Conservation (phyloP, 2,329 filamentous ascomycete genomes). For the Bipolaris zeicola region DNA sequence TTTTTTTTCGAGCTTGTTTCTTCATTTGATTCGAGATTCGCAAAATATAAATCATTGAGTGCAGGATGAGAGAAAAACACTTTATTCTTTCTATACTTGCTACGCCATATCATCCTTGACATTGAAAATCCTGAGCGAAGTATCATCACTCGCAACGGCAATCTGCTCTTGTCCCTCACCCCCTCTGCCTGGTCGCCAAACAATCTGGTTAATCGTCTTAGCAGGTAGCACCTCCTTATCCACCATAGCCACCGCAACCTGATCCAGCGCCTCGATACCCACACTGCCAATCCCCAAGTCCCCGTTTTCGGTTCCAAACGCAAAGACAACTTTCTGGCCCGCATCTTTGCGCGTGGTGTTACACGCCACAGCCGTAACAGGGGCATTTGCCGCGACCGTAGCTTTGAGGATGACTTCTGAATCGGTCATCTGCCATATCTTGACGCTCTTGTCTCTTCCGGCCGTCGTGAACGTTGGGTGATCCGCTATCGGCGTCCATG, state of each 20-base stretch:
- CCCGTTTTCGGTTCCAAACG: constrained; percentile 44
- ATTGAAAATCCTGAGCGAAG: constrained; percentile 46
- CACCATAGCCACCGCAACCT: constrained; percentile 22
- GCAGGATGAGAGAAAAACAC: too few relatives aligned
- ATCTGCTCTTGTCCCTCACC: constrained; percentile 33
- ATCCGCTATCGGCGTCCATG: constrained; percentile 66
- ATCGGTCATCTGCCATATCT: constrained; percentile 57
- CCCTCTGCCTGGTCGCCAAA: constrained; percentile 35
- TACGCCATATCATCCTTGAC: constrained; percentile 3
- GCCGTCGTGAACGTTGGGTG: constrained; percentile 77
- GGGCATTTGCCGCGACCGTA: constrained; percentile 29
- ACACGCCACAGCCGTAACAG: constrained; percentile 42
- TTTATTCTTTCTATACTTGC: too few relatives aligned
- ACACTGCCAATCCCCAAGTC: constrained; percentile 27
- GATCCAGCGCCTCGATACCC: constrained; percentile 16
- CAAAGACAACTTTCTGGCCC: constrained; percentile 24
- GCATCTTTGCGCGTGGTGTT: neutral
- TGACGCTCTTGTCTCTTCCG: constrained; percentile 83
- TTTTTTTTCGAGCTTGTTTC: neutral
- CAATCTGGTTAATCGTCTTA: constrained; percentile 42
- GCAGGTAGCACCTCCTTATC: constrained; percentile 24
- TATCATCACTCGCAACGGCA: constrained; percentile 51
- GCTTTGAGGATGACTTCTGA: constrained; percentile 29
- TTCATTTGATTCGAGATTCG: neutral
- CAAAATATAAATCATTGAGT: neutral